Base-by-base conservation (phyloP, 768 basidiomycete genomes). In the Leccinellum albellum region DNA sequence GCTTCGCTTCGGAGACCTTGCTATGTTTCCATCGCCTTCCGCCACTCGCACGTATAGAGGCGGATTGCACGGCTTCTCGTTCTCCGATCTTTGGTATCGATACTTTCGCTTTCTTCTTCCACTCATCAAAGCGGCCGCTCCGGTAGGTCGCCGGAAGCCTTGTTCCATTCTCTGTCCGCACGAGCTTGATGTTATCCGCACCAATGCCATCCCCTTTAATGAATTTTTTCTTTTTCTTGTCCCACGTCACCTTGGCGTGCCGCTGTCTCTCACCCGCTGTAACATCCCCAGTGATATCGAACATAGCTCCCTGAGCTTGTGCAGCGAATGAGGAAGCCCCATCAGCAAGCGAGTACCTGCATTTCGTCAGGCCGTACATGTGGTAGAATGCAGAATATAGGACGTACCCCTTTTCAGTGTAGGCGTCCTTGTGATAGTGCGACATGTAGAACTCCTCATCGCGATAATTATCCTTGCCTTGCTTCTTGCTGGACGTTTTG, bases 201-300 rank as follows among this genome's bases (percentile, higher is more conserved):
- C 94, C 96, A 45, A 75, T 79, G 12, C 92, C 91, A 54, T 86
- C 88, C 4, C 93, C 92, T 64, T 89, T 84, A 42, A 96, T 78
- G 61, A 97, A 97, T 66, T 89, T 92, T 71, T 97, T 97, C 75
- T 91, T 95, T 76, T 94, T 95, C 67, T 91, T 91, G 74, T 98
- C 94, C 97, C 97, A 99, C 28, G 79, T 87, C 66, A 91, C 68
- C 60, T 78, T 80, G 50, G 26, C 62, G 53, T 86, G 88, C 37
- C 82, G 81, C 55, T 80, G 84, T 51, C 82, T 81, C 32, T 83
- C 79, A 21, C 80, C 76, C 10, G 80, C 78, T 12, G 79, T 71
- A 8, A 81, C 86, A 64, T 98, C 92, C 14, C 85, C 86, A 2
- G 83, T 76, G 26, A 98, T 80, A 70, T 97, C 94, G 59, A 98